phyloP scores from a whole-genome alignment of 2,329 filamentous ascomycete species.

The Pseudopyrenochaeta lycopersici region DNA sequence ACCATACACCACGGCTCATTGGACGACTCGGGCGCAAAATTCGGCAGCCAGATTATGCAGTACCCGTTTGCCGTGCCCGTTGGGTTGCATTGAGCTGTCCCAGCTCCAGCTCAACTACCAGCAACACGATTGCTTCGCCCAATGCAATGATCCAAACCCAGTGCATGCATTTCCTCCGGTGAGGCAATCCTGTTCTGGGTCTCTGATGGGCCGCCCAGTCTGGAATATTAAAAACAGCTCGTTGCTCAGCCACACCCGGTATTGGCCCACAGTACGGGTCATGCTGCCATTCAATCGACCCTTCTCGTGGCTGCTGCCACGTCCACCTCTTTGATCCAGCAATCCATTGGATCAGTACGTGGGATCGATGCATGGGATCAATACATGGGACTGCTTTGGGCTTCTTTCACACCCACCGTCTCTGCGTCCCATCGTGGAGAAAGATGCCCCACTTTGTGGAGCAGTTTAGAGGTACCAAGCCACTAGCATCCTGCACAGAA shows the following conservation, averaged over 20 bases:
- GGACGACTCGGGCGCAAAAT: background rate
- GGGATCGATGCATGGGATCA: too few species aligned
- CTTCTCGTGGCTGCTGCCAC: background rate
- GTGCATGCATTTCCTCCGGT: background rate
- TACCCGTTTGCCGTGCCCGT: background rate
- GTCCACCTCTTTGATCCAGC: background rate
- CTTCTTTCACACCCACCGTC: background rate
- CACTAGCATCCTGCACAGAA: background rate
- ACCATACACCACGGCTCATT: constrained; percentile 2
- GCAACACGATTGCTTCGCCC: background rate
- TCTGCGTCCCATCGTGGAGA: background rate
- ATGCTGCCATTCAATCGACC: background rate
- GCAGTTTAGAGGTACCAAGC: background rate
- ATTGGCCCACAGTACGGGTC: background rate
- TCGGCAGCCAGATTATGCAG: background rate
- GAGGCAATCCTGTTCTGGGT: background rate
- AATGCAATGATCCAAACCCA: background rate
- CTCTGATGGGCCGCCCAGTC: background rate
- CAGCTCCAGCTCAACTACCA: background rate
- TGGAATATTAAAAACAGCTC: background rate
- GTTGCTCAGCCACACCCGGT: background rate
- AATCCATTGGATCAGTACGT: too few species aligned
- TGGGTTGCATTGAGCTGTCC: background rate
- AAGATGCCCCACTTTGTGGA: background rate
- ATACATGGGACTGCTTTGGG: too few species aligned